A percentile compares a stretch with the other conserved stretches of the same genome.
Conservation (phyloP, 2,329 filamentous ascomycete genomes). For the Pyrenophora graminea region DNA sequence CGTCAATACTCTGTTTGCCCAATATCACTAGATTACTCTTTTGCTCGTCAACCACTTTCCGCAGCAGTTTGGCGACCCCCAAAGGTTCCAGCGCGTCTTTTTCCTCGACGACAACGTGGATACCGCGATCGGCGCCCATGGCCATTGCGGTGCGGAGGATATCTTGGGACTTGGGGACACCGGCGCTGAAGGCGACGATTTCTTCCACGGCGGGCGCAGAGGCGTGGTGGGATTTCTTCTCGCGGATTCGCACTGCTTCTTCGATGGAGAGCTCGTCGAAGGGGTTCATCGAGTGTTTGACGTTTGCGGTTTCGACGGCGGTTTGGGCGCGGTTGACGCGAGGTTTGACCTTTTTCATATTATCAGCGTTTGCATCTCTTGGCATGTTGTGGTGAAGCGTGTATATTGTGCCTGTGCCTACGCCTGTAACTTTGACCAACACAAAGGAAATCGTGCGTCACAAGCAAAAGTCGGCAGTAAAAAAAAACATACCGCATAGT, state of each 20-base stretch:
- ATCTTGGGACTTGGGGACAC: conserved; percentile 84
- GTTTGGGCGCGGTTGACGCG: conserved; percentile 75
- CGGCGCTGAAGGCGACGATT: conserved; percentile 86
- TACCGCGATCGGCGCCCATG: conserved; percentile 91
- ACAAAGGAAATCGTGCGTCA: too few relatives aligned
- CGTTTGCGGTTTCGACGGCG: conserved; percentile 85
- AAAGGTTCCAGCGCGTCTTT: conserved; percentile 84
- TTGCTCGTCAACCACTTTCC: conserved; percentile 78
- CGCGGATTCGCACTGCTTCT: conserved; percentile 91
- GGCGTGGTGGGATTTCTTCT: conserved; percentile 63
- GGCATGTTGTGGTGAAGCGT: background rate
- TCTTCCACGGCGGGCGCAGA: conserved; percentile 67
- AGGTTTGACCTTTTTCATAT: conserved; percentile 63
- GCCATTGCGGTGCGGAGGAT: conserved; percentile 95
- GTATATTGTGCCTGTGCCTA: background rate
- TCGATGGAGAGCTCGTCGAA: conserved; percentile 99
- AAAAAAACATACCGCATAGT: conserved; percentile 56
- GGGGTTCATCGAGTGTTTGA: conserved; percentile 98
- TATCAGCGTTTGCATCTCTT: background rate
- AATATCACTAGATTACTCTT: conserved; percentile 89
- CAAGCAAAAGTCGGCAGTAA: too few relatives aligned
- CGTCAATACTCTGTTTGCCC: conserved; percentile 98
- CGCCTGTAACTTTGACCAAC: too few relatives aligned
- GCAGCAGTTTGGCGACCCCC: conserved; percentile 85
- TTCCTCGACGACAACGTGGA: conserved; percentile 69